Evolutionary conservation across 2,329 filamentous ascomycete genomes (phyloP).

Genomic region (Exophiala oligosperma): DNA sequence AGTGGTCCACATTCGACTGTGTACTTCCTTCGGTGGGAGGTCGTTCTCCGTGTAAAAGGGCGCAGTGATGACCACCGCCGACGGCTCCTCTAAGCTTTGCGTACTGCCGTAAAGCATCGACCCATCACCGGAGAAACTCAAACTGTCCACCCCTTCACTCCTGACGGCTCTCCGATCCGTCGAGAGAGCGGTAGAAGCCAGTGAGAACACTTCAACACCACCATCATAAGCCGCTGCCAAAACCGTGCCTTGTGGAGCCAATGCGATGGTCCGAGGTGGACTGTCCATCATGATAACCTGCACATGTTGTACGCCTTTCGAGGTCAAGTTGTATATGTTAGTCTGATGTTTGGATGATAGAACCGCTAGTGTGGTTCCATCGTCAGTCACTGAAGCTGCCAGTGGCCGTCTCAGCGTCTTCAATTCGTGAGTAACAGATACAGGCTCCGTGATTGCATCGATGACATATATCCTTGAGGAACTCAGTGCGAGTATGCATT

Average conservation of each 20-base stretch:
- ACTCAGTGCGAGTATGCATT: constrained; percentile 76
- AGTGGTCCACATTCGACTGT: constrained; percentile 79
- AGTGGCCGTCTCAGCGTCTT: constrained; percentile 75
- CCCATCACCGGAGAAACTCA: constrained; percentile 76
- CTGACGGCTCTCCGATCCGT: constrained; percentile 75
- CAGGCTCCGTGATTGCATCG: constrained; percentile 60
- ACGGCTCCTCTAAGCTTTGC: constrained; percentile 62
- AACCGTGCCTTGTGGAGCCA: constrained; percentile 79
- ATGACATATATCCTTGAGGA: constrained; percentile 82
- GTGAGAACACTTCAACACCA: constrained; percentile 82
- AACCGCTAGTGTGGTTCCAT: constrained; percentile 74
- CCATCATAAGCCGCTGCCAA: constrained; percentile 82
- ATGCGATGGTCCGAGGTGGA: constrained; percentile 71
- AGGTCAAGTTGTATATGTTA: constrained; percentile 74
- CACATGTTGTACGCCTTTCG: constrained; percentile 66
- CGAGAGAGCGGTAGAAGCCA: constrained; percentile 62
- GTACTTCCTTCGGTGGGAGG: constrained; percentile 54
- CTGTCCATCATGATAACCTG: constrained; percentile 77
- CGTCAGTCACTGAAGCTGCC: constrained; percentile 75
- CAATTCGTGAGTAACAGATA: constrained; percentile 72
- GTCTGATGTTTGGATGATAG: constrained; percentile 80
- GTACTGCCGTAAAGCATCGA: constrained; percentile 78
- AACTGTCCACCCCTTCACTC: constrained; percentile 71
- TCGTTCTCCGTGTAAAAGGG: constrained; percentile 69
- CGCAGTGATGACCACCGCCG: constrained; percentile 74